Base-by-base conservation (phyloP, 306 rosid species). In the Castanea sativa region DNA sequence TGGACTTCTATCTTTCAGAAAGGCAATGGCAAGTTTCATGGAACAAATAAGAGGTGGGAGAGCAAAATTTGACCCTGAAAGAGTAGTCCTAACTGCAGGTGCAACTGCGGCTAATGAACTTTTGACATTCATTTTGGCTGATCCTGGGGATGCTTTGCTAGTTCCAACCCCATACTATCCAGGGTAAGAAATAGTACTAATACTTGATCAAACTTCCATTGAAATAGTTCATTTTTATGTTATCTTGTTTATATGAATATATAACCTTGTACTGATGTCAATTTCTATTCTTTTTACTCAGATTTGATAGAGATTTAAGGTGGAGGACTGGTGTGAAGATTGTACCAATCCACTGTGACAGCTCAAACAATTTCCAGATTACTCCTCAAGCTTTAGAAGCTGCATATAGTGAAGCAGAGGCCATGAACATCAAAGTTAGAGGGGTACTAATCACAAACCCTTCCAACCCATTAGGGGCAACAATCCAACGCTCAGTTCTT, bases 81-180 rank as follows among this genome's bases (percentile, higher is more conserved):
- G 98, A 80, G 43, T 95, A 0, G 99, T 95, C 57, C 86, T 95
- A 57, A 93, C 99, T 51, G 99, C 99, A 9, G 99, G 99, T 29
- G 99, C 98, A 12, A 95, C 99, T 19, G 99, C 99, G 1, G 98
- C 97, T 35, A 95, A 93, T 73, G 99, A 95, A 55, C 97, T 95
- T 30, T 78, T 95, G 49, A 95, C 98, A 23, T 91, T 95, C 89
- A 90, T 93, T 64, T 83, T 95, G 0, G 99, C 99, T 1, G 83
- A 95, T 78, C 96, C 98, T 0, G 98, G 99, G 2, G 99, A 95
- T 67, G 94, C 97, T 63, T 78, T 95, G 74, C 95, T 95, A 4
- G 90, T 95, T 68, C 99, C 99, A 16, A 95, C 94, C 5, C 99
- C 99, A 0, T 95, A 91, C 87, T 95, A 95, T 55, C 99, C 99